phyloP scores from a whole-genome alignment of 805 yeast genomes.

The Wickerhamomyces silvicola region DNA sequence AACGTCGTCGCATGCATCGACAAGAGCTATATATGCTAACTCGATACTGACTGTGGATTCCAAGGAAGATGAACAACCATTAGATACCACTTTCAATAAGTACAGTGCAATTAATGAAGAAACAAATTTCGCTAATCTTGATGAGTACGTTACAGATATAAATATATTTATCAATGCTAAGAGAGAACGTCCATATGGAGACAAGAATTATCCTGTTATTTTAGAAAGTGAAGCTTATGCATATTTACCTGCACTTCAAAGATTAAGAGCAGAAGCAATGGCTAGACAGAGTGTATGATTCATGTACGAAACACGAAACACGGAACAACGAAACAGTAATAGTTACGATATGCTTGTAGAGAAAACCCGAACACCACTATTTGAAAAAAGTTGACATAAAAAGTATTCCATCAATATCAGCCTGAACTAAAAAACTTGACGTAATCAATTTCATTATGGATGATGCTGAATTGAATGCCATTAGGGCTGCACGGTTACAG shows the following conservation, averaged over 20 bases:
- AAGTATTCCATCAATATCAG: neutral
- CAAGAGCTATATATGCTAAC: slow-evolving; percentile 19
- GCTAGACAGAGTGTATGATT: slow-evolving; percentile 10
- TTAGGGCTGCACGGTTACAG: slow-evolving; percentile 85
- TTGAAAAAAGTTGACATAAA: neutral
- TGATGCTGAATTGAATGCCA: slow-evolving; percentile 80
- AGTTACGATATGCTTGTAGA: neutral
- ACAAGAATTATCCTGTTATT: slow-evolving; percentile 37
- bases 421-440: neutral
- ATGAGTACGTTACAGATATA: slow-evolving; percentile 30
- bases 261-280: slow-evolving; percentile 22
- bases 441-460: slow-evolving; percentile 65
- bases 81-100: slow-evolving; percentile 2
- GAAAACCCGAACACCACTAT: slow-evolving; percentile 2
- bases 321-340: neutral
- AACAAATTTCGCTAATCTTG: too few relatives aligned
- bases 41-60: slow-evolving; percentile 16
- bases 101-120: slow-evolving; percentile 10
- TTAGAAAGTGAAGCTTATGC: slow-evolving; percentile 23
- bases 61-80: slow-evolving; percentile 6
- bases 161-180: slow-evolving; percentile 28
- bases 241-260: slow-evolving; percentile 19
- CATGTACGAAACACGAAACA: too few relatives aligned
- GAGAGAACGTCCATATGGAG: slow-evolving; percentile 29
- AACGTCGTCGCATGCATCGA: slow-evolving; percentile 16